Base-by-base conservation (phyloP, 495 filamentous ascomycete genomes). In the Daldinia childiae region DNA sequence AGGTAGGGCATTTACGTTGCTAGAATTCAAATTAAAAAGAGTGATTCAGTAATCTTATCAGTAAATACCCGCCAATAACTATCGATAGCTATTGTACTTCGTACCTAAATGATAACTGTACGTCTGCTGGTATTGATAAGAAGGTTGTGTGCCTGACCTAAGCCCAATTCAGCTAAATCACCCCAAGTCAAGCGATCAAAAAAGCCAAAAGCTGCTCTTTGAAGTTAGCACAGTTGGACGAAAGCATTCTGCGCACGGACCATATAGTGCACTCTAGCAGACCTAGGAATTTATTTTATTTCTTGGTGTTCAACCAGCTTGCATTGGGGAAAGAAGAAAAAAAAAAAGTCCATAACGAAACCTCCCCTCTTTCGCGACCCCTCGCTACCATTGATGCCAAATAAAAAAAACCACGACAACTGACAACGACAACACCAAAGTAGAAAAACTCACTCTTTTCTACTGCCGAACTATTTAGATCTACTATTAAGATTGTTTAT, bases 341-440 rank as follows among this genome's bases (percentile, higher is more conserved):
- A 66, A 73, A 74, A 77, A 77, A 66, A 36, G n/a, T 66, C 21
- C 26, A 55, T 57, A 66, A 21, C 2, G 38, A 56, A 52, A 51
- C 58, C 59, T 67, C 67, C 72, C 65, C 68, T 68, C 63, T 72
- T 74, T 74, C 68, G 67, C 64, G 64, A 71, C 72, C 67, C 68
- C 68, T 74, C 68, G 29, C 29, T 62, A 24, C 51, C 36, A 7
- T 64, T 68, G 21, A 64, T 72, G 43, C 68, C 60, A 68, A 68
- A 45, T 38, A 71, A 65, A 68, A 70, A 32, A 34, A 24, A 60
- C 45, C 30, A 69, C 50, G 32, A 67, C 58, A 21, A 59, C 34
- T n/a, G 59, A 58, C 38, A 41, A 57, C 24, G 56, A 64, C 43
- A 19, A 17, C 17, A 48, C 9, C 17, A 24, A 58, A 19, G 56